A percentile compares a stretch with the other conserved stretches of the same genome.
Conservation (phyloP, 345 rosid species). For the Crucihimalaya himalaica region DNA sequence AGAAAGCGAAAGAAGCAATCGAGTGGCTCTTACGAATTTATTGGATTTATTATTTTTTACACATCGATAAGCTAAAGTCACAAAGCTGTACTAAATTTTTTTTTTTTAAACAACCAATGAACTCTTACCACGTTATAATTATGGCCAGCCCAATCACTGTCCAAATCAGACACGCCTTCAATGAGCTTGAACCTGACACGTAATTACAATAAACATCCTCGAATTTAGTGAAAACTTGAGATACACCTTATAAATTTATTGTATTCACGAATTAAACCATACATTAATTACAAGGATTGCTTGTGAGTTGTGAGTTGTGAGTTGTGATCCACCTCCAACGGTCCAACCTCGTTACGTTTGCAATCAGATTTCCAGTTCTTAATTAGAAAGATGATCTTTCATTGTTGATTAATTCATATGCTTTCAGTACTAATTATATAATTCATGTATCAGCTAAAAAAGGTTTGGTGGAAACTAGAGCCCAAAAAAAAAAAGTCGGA, state of each 20-base stretch:
- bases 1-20: conserved; percentile 40
- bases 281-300: neutral
- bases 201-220: conserved; percentile 9
- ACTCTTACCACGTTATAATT: conserved; percentile 1
- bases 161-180: conserved; percentile 29
- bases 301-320: too few relatives aligned
- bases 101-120: too few relatives aligned
- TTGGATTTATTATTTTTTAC: neutral
- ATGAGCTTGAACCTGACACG: conserved; percentile 3
- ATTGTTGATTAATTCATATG: too few relatives aligned
- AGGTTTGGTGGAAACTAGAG: too few relatives aligned
- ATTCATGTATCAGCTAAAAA: too few relatives aligned
- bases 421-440: too few relatives aligned
- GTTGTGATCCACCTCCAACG: neutral
- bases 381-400: too few relatives aligned
- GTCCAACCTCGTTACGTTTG: neutral
- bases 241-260: neutral
- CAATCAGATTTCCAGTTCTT: neutral
- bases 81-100: conserved; percentile 9
- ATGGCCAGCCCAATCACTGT: conserved; percentile 27
- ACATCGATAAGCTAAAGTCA: conserved; percentile 25
- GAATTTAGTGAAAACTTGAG: neutral
- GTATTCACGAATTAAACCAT: neutral
- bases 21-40: conserved; percentile 42
- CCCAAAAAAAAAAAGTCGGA: too few relatives aligned